Base-by-base conservation (phyloP, 352 stramenopile genomes). In the Pythium sp. region DNA sequence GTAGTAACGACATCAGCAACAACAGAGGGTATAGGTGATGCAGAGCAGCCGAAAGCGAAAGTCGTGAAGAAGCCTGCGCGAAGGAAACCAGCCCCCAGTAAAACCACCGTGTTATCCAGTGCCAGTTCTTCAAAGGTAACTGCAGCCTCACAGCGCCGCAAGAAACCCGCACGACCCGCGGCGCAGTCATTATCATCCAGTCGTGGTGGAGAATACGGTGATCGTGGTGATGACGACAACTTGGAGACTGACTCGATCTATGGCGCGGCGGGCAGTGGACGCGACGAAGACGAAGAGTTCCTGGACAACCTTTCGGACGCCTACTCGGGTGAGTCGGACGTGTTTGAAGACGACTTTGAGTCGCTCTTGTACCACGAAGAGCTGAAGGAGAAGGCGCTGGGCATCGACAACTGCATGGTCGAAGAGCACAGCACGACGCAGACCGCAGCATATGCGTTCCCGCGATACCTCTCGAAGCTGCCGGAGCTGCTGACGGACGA, bases 311-410 rank as follows among this genome's bases (percentile, higher is more conserved):
- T 84, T 15, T 79, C 80, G 26, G 81, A 86, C 30, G 77, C 81
- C 12, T 80, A 83, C 65, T 88, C 80, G 54, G 80, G 77, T 55
- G 80, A 88, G 43, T 91, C 85, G 3, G 85, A 93, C 53, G 80
- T 91, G 63, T 93, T 91, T 55, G 85, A 93, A 62, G 85, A 93
- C 54, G 85, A 93, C 46, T 70, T 86, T 38, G 85, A 91, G 63
- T 76, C 82, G 30, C 72, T 91, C 38, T 65, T 90, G 65, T 89
- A 80, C 58, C 71, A 78, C 43, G 82, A 93, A 51, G 66, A 67
- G 34, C 65, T 72, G 58, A 70, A 72, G 73, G 68, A 89, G 62
- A 73, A 82, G 62, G 68, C 82, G 24, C 65, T 74, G 41, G 82
- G 82, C 0, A 83, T 78, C 54, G 82, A 72, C 2, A 80, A 88